A percentile compares a stretch with the other conserved stretches of the same genome.
Conservation (phyloP, 202 grass and related monocot species). For the Cymbopogon flexuosus region DNA sequence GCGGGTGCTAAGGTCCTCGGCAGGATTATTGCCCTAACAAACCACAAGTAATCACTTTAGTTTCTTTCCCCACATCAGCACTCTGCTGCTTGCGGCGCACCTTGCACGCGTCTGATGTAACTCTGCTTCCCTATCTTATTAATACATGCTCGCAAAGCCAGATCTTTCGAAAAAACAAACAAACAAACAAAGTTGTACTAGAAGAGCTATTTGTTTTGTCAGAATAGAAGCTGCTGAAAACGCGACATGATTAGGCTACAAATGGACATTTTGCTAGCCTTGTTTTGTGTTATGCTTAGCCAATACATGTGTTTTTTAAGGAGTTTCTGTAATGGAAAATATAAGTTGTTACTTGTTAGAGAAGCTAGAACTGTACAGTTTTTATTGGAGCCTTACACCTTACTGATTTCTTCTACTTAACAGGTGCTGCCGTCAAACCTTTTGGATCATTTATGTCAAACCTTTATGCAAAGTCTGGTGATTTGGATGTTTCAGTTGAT, state of each 20-base stretch:
- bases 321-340: slow-evolving; percentile 6
- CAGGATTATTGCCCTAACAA: not conserved
- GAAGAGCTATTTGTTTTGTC: not conserved
- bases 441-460: slow-evolving; percentile 92
- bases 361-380: not conserved
- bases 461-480: slow-evolving; percentile 80
- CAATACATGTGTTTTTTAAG: slow-evolving; percentile 15
- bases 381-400: not conserved
- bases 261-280: not conserved
- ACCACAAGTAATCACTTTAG: not conserved
- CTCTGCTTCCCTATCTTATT: not conserved
- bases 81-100: not conserved
- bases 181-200: not conserved
- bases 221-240: not conserved
- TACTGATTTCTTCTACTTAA: slow-evolving; percentile 28
- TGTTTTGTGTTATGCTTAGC: not conserved
- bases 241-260: not conserved
- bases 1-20: not conserved
- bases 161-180: not conserved
- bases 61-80: not conserved
- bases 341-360: not conserved
- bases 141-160: not conserved
- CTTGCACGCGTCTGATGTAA: not conserved
- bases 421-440: slow-evolving; percentile 55
- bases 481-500: slow-evolving; percentile 85